Evolutionary conservation across 2,329 filamentous ascomycete genomes (phyloP), one percentile per base, ranked within the genome.

Genomic region (Gliomastix tumulicola): DNA sequence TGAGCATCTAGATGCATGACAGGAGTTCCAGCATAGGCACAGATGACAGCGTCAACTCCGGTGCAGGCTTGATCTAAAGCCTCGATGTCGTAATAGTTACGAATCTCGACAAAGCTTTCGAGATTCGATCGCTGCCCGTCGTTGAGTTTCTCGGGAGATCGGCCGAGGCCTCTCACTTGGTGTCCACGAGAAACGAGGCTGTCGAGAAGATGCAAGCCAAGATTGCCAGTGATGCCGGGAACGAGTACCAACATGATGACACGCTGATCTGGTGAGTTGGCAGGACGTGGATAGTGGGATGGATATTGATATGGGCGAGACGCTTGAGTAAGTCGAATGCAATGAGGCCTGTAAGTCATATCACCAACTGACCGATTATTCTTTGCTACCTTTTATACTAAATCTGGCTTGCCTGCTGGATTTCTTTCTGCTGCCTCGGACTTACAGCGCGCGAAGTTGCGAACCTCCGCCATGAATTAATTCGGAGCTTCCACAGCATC

Each of bases 31-130:
- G 38, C 40, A 34, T 60, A 59, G 7, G 55, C 50, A 35, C 47
- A 51, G 17, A 63, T 51, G n/a, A 62, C 43, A 7, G 57, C 56
- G 34, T 62, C 56, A 10, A 60, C 59, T 7, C 55, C 57, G 1
- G 37, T 19, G 12, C 51, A 49, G 6, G 57, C 59, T 5, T 43
- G 37, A 3, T 60, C 53, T 2, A 62, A 35, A 2, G 59, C 56
- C 1, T 46, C 6, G 7, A 56, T 44, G 21, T 63, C 59, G 23
- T 57, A 45, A 36, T 49, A 49, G 37, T 30, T 44, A 5, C 41
- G 37, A 3, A 21, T 48, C 17, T 38, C 41, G 22, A 57, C 47
- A 37, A 57, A 53, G 1, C 36, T 39, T 37, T 60, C 57, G 3
- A 60, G 44, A 6, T 41, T 40, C 5, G 40, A 11, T 12, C 25